These are phyloP conservation scores for Bimuria novae-zelandiae DNA, from an alignment of 2,329 filamentous ascomycete species.

Conservation along the genomic window DNA sequence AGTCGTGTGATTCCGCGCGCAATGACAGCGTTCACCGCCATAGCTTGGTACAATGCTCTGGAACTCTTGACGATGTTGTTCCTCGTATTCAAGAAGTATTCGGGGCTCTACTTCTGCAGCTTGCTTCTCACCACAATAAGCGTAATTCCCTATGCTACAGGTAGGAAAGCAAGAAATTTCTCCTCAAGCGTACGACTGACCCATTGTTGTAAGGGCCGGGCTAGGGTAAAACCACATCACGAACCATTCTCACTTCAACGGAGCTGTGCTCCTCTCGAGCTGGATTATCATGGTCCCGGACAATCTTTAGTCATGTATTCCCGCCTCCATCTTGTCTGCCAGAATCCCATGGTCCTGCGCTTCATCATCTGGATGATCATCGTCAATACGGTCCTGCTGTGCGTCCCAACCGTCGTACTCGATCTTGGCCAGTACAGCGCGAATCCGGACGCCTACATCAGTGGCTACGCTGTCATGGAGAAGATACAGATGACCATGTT, in stretches of 20 bases:
- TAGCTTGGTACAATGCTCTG: constrained; percentile 37
- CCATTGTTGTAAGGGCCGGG: constrained; percentile 4
- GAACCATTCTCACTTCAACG: neutral
- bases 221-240: constrained; percentile 5
- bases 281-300: constrained; percentile 65
- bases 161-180: neutral
- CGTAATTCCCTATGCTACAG: constrained; percentile 10
- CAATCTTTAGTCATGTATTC: constrained; percentile 65
- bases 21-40: constrained; percentile 14
- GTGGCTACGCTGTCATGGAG: constrained; percentile 20
- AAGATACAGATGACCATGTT: constrained; percentile 45
- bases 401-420: constrained; percentile 58
- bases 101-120: constrained; percentile 53
- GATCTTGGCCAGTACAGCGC: neutral
- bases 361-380: constrained; percentile 55
- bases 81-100: constrained; percentile 49
- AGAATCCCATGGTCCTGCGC: constrained; percentile 46
- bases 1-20: neutral
- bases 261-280: constrained; percentile 24
- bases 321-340: constrained; percentile 61
- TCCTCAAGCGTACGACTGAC: neutral
- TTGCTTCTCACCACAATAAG: constrained; percentile 34
- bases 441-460: constrained; percentile 6
- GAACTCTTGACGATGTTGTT: constrained; percentile 50
- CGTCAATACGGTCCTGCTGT: constrained; percentile 51